Percentiles rank a stretch among this genome's conserved stretches.
Evolutionary conservation across 2,329 filamentous ascomycete species (phyloP).

Genomic region (Colletotrichum chlorophyti): DNA sequence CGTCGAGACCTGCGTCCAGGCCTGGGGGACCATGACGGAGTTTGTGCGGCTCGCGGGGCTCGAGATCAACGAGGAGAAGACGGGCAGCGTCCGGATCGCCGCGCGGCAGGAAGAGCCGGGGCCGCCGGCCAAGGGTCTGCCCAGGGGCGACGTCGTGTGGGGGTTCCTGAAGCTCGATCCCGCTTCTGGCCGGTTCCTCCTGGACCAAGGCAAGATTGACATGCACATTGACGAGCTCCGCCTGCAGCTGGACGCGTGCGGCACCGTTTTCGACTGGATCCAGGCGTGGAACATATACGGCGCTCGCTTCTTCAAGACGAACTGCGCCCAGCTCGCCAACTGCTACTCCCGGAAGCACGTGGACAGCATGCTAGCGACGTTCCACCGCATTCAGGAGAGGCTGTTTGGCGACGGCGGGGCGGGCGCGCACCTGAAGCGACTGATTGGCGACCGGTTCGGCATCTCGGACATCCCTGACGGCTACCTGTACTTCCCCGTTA

Average conservation of each 20-base stretch:
- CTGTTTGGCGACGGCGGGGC: conserved; percentile 50
- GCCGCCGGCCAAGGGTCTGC: conserved; percentile 41
- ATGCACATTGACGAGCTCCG: conserved; percentile 63
- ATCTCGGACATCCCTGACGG: conserved; percentile 44
- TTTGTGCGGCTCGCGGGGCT: conserved; percentile 61
- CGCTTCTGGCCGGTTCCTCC: conserved; percentile 55
- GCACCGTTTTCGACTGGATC: conserved; percentile 63
- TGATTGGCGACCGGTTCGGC: conserved; percentile 56
- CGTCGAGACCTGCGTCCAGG: conserved; percentile 52
- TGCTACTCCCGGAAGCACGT: conserved; percentile 63
- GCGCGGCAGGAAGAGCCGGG: conserved; percentile 4
- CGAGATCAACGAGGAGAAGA: conserved; percentile 63
- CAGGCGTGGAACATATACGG: conserved; percentile 67
- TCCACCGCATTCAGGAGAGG: conserved; percentile 56
- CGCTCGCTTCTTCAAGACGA: conserved; percentile 61
- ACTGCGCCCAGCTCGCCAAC: conserved; percentile 61
- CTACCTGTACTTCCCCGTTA: conserved; percentile 48
- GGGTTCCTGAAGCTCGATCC: conserved; percentile 63
- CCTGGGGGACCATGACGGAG: conserved; percentile 58
- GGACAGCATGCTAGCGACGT: conserved; percentile 58
- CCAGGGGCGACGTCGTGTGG: conserved; percentile 62
- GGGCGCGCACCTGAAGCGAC: conserved; percentile 52
- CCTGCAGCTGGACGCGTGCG: conserved; percentile 58
- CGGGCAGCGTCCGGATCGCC: conserved; percentile 54
- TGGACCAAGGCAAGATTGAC: conserved; percentile 61